A percentile compares a stretch with the other conserved stretches of the same genome.
Evolutionary conservation across 495 filamentous ascomycete genomes (phyloP).

Genomic region (Penicillium samsonianum): DNA sequence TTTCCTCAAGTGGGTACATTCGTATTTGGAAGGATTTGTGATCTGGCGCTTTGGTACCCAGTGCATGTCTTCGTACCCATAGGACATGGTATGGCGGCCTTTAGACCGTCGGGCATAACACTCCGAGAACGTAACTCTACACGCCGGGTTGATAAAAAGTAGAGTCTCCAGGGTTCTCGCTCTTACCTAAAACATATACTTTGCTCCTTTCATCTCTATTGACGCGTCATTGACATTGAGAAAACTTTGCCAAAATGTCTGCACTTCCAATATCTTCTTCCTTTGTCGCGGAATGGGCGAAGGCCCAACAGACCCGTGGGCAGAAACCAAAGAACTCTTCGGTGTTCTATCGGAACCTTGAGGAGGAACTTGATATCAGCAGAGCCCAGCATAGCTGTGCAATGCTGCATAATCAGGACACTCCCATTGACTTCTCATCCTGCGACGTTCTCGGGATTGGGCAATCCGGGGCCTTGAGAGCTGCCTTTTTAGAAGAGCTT

Average conservation of each 20-base stretch:
- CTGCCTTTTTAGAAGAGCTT: constrained; percentile 7
- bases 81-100: background rate
- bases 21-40: background rate
- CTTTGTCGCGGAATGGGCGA: background rate
- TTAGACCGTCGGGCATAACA: background rate
- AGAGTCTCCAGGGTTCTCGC: background rate
- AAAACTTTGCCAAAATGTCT: background rate
- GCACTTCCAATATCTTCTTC: background rate
- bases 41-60: background rate
- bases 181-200: background rate
- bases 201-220: background rate
- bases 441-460: constrained; percentile 7
- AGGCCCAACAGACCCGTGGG: background rate
- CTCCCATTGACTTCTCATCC: constrained; percentile 11
- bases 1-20: background rate
- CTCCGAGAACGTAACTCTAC: background rate
- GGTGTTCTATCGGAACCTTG: background rate
- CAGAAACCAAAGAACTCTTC: background rate
- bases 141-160: background rate
- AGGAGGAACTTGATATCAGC: background rate
- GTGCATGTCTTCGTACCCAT: background rate
- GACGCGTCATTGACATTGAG: background rate
- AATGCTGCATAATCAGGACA: background rate
- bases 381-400: background rate
- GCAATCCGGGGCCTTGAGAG: constrained; percentile 5